A percentile compares a stretch with the other conserved stretches of the same genome.
These are phyloP conservation scores for Blastobotrys chiropterorum DNA, from an alignment of 805 yeast species.

Conservation along the genomic window DNA sequence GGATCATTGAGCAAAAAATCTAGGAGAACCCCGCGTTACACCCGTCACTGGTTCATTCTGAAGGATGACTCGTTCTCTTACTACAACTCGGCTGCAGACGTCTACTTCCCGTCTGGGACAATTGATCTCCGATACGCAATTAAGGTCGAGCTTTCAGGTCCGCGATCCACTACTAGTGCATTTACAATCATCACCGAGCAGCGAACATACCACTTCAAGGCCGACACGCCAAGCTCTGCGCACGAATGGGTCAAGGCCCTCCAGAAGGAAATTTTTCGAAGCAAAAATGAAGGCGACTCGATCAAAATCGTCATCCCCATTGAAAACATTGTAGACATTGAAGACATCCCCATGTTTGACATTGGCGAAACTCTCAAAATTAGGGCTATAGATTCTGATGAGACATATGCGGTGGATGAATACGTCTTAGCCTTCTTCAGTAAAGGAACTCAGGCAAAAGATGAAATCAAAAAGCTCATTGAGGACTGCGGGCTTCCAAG, in stretches of 20 bases:
- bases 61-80: slow-evolving; percentile 62
- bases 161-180: slow-evolving; percentile 16
- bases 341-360: slow-evolving; percentile 50
- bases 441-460: slow-evolving; percentile 28
- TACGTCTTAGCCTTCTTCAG: slow-evolving; percentile 61
- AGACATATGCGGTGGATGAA: slow-evolving; percentile 56
- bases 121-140: slow-evolving; percentile 64
- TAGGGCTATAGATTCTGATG: slow-evolving; percentile 52
- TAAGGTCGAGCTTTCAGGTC: slow-evolving; percentile 41
- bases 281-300: slow-evolving; percentile 61
- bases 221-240: slow-evolving; percentile 70
- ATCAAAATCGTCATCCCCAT: slow-evolving; percentile 76
- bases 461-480: slow-evolving; percentile 6
- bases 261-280: slow-evolving; percentile 70
- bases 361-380: slow-evolving; percentile 50
- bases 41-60: slow-evolving; percentile 75
- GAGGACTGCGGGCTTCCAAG: slow-evolving; percentile 10
- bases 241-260: slow-evolving; percentile 72
- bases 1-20: slow-evolving; percentile 47
- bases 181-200: slow-evolving; percentile 55
- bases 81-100: slow-evolving; percentile 64
- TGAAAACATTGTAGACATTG: slow-evolving; percentile 56
- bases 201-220: slow-evolving; percentile 56
- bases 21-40: slow-evolving; percentile 32
- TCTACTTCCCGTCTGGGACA: slow-evolving; percentile 76